These are phyloP conservation scores for Salvia hispanica DNA, from an alignment of 257 asterid genomes.

Conservation along the genomic window DNA sequence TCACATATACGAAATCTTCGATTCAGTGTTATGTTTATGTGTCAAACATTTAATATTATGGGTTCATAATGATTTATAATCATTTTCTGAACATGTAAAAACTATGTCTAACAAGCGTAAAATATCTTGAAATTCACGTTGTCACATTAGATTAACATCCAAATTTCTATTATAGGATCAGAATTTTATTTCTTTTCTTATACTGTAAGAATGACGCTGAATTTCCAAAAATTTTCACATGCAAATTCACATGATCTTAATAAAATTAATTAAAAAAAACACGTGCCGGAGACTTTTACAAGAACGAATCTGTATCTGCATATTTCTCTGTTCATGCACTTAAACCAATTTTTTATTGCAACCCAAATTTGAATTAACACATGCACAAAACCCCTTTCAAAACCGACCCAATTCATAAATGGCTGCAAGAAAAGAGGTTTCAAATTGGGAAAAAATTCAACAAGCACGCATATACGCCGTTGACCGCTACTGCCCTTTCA, in stretches of 20 bases:
- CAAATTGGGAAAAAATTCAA: constrained; percentile 5
- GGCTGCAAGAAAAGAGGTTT: constrained; percentile 18
- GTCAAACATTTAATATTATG: too few relatives aligned
- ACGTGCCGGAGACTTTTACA: not conserved
- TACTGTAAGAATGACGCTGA: too few relatives aligned
- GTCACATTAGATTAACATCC: too few relatives aligned
- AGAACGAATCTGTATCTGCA: not conserved
- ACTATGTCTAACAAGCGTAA: too few relatives aligned
- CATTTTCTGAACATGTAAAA: too few relatives aligned
- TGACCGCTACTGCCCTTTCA: not conserved
- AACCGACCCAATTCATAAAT: not conserved
- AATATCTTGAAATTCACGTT: too few relatives aligned
- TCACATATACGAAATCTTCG: too few relatives aligned
- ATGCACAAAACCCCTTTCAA: not conserved
- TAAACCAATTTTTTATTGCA: not conserved
- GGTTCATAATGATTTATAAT: too few relatives aligned
- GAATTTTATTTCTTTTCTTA: too few relatives aligned
- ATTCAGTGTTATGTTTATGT: too few relatives aligned
- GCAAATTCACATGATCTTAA: not conserved
- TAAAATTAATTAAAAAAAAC: not conserved
- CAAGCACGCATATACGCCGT: not conserved
- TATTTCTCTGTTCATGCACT: constrained; percentile 17
- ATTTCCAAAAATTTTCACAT: too few relatives aligned
- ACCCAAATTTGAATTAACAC: not conserved
- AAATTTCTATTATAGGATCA: too few relatives aligned